Evolutionary conservation across 768 basidiomycete species (phyloP), one percentile per base, ranked within the genome.

Genomic region (Pleurotus sapidus): DNA sequence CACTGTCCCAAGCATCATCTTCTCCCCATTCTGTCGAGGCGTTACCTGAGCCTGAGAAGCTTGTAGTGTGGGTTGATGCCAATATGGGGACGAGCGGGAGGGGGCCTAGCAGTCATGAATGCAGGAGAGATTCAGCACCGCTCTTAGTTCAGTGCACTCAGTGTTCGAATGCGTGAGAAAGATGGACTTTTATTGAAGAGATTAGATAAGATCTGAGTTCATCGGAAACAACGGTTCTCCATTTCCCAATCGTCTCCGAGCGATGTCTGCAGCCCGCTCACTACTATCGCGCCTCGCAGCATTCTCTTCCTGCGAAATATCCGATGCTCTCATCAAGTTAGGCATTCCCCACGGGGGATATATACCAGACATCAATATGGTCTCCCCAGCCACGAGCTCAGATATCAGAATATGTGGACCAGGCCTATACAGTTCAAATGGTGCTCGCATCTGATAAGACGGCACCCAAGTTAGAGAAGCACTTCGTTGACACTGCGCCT

Each of bases 401-500:
- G 58, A 60, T 2, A 51, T 73, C 8, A 74, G 75, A 45, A 70
- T 79, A 39, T 91, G 89, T 65, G 91, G 87, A 2, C 89, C 87
- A n/a, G 34, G 95, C 91, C 2, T 95, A 91, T 68, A 96, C 95
- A 1, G 93, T 96, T 39, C 78, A 85, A 71, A 91, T 95, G 84
- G 90, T 92, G 8, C 68, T 75, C 5, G 73, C 76, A 0, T 78
- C 79, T 0, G 81, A 91, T 66, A 78, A 71, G 24, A 66, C 75
- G 5, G 80, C 89, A 0, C 89, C 92, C 0, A 88, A 78, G 63
- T 75, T 87, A 1, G 72, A 81, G 0, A 71, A 77, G 5, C 95
- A 96, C 68, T 95, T 92, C 63, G 90, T 95, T 17, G 95, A 97
- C 68, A 84, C 84, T 23, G 84, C 84, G 5, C 78, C 87, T 0